Percentiles rank a stretch among this genome's conserved stretches.
phyloP scores from a whole-genome alignment of 2,329 filamentous ascomycete genomes.

The Aspergillus sp. region DNA sequence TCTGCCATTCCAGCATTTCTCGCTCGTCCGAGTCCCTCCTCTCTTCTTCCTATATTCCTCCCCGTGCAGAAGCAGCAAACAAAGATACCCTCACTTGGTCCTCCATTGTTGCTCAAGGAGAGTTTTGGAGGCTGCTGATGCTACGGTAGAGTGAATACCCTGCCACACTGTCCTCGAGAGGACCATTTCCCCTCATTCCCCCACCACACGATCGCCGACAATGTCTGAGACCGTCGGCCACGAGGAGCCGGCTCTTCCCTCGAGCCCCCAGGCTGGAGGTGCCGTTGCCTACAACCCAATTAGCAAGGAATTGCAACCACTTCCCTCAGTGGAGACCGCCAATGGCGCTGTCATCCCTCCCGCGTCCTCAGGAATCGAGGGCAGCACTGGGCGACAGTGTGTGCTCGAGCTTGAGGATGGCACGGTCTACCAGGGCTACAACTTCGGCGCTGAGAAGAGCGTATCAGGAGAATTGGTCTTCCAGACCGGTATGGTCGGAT shows the following conservation, averaged over 20 bases:
- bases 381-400: slow-evolving; percentile 60
- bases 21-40: slow-evolving; percentile 17
- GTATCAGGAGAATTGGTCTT: slow-evolving; percentile 97
- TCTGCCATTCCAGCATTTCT: slow-evolving; percentile 19
- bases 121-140: slow-evolving; percentile 37
- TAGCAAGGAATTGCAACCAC: slow-evolving; percentile 31
- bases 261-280: slow-evolving; percentile 42
- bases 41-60: slow-evolving; percentile 25
- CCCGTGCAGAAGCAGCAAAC: slow-evolving; percentile 30
- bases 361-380: slow-evolving; percentile 61
- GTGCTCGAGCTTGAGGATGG: slow-evolving; percentile 93
- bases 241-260: slow-evolving; percentile 34
- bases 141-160: slow-evolving; percentile 37
- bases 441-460: slow-evolving; percentile 94
- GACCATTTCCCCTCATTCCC: slow-evolving; percentile 29
- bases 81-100: slow-evolving; percentile 17
- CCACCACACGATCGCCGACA: slow-evolving; percentile 22
- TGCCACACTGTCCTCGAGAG: slow-evolving; percentile 38
- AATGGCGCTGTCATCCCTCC: slow-evolving; percentile 50
- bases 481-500: slow-evolving; percentile 99
- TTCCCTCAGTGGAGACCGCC: slow-evolving; percentile 30
- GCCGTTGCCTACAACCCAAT: slow-evolving; percentile 38
- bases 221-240: slow-evolving; percentile 33
- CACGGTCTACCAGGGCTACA: slow-evolving; percentile 86
- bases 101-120: slow-evolving; percentile 14